Evolutionary conservation across 345 rosid species (phyloP), one percentile per base, ranked within the genome.

Genomic region (Camelina sativa): DNA sequence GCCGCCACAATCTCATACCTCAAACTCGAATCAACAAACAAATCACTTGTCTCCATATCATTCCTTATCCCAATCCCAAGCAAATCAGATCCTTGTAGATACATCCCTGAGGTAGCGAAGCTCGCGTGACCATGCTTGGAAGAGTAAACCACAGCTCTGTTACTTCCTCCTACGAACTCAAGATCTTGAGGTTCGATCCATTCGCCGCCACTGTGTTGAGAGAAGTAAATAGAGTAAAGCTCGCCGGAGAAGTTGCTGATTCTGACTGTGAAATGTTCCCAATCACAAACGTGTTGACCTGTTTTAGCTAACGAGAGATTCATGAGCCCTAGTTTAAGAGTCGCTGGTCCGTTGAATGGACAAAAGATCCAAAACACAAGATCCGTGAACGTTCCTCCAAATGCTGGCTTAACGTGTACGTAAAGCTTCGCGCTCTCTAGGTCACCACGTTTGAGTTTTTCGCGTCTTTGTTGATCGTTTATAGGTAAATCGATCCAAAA

Each of bases 211-310:
- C 96, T 90, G 51, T 91, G 96, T 78, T 94, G 98, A 2, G 98
- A 93, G 86, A 88, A 88, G 85, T 91, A 93, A 55, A 93, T 38
- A 28, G 86, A 77, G 81, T 86, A 78, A 1, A 91, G 89, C 73
- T 88, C 89, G 53, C 95, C 96, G 2, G 85, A 83, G 67, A 94
- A 91, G 85, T 94, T 94, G 81, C 95, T 76, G 54, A 90, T 76
- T 0, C 98, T 84, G 62, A 94, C 85, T 63, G 98, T 94, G 75
- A 87, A 87, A 77, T 94, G 97, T 72, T 94, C 98, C 97, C 93
- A 91, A 22, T 94, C 97, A n/a, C 96, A 87, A 10, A 91, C 88
- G 69, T 90, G 97, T 80, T 90, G 93, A 8, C 97, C 97, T 11
- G 85, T 84, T 76, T 79, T 84, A 77, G 84, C 72, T 15, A 94